Conservation (phyloP, 345 rosid species). For the Populus deltoides region DNA sequence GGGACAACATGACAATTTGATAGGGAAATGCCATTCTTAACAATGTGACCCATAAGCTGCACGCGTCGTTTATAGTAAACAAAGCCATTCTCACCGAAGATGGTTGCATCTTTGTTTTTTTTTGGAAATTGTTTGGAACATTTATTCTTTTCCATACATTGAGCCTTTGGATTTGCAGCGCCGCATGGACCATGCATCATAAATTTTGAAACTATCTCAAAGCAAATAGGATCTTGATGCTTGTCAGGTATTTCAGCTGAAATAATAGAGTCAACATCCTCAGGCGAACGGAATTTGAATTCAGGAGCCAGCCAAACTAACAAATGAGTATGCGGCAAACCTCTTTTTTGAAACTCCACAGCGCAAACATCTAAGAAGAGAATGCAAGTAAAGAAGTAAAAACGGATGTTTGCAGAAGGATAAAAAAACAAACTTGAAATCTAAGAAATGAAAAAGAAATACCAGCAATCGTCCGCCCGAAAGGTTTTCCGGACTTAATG, state of each 20-base stretch:
- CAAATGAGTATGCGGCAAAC: background rate
- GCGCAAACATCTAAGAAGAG: background rate
- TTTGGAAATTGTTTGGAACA: background rate
- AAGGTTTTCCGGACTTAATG: background rate
- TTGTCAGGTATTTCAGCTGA: no score
- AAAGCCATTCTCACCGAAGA: background rate
- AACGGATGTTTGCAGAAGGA: background rate
- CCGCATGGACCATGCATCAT: background rate
- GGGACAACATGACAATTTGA: background rate
- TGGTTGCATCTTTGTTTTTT: background rate
- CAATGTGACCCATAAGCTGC: background rate
- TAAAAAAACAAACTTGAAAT: background rate
- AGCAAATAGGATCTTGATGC: no score
- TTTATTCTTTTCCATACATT: background rate
- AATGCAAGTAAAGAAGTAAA: background rate
- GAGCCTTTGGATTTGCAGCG: no score
- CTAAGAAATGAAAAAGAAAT: background rate
- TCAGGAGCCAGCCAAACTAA: background rate
- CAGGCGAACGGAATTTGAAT: fast-evolving
- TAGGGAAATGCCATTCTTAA: background rate
- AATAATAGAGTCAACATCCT: background rate
- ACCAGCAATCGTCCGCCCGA: background rate
- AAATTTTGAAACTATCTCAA: background rate
- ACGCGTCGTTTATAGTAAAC: background rate
- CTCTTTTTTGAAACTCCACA: background rate